Base-by-base conservation (phyloP, 768 basidiomycete genomes). In the Boletus edulis region DNA sequence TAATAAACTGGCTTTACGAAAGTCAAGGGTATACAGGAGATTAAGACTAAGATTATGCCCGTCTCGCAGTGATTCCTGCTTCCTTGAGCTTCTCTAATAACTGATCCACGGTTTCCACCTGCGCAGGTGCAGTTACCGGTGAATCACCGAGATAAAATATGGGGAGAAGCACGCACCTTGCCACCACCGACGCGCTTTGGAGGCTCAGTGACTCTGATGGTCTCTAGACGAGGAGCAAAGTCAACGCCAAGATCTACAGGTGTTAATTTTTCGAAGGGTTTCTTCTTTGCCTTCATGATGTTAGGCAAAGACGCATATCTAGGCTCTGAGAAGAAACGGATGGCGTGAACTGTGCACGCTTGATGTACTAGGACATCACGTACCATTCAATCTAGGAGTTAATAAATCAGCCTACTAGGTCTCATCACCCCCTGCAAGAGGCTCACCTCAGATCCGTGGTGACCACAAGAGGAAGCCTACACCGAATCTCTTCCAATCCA, bases 281-380 rank as follows among this genome's bases (percentile, higher is more conserved):
- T 99, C 81, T 98, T 99, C 81, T 98, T 98, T n/a, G 97, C 97
- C 73, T 96, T 95, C 92, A 96, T 96, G 72, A 96, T 96, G 63
- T 93, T 94, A 4, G 94, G 93, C 56, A 99, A 72, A n/a, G 95
- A 94, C 0, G 97, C 97, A 66, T 97, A 99, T 62, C 96, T 88
- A 0, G 96, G 96, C 71, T 96, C 95, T 94, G 66, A 17, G 46
- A 51, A 51, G 41, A 39, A 48, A 55, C 15, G 11, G 13, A 14
- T 24, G 40, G n/a, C 31, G 20, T 48, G 14, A 54, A 34, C 37
- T 41, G 41, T 4, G 31, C 10, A 37, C 6, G 6, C 31, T 42
- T 27, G 43, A 35, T 5, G n/a, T 17, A 46, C 27, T 9, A 49
- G 11, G 7, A 43, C 37, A 17, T 27, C 11, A 55, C 74, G 22